phyloP scores from a whole-genome alignment of 148 eudicot species.

The Polygonum maritimum region DNA sequence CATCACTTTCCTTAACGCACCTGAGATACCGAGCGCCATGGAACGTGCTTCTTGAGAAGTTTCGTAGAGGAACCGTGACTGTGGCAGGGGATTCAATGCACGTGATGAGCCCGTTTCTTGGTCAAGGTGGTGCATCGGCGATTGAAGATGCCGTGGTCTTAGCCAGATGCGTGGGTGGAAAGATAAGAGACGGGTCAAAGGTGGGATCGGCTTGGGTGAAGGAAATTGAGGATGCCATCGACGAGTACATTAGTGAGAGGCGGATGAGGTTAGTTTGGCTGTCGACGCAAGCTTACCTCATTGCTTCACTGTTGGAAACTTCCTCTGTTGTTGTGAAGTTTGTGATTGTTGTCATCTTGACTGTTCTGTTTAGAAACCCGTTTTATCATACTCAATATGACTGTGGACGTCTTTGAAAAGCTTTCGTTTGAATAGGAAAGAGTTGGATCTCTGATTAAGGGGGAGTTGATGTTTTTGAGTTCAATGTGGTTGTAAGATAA shows the following conservation, averaged over 20 bases:
- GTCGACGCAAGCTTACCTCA: slow-evolving; percentile 7
- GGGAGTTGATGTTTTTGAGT: background rate
- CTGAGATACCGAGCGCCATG: slow-evolving; percentile 52
- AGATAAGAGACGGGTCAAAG: slow-evolving; percentile 8
- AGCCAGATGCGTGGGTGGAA: slow-evolving; percentile 34
- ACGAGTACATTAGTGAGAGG: slow-evolving; percentile 41
- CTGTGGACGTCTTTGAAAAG: slow-evolving; percentile 3
- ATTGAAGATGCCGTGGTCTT: slow-evolving; percentile 62
- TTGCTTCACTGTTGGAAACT: background rate
- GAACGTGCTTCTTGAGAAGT: slow-evolving; percentile 30
- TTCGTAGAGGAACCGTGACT: slow-evolving; percentile 30
- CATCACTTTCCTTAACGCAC: slow-evolving; percentile 29
- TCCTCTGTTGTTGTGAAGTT: background rate
- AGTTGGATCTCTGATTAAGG: no score
- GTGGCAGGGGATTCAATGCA: slow-evolving; percentile 72
- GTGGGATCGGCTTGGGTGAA: background rate
- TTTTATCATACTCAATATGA: slow-evolving; percentile 9
- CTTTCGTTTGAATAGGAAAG: background rate
- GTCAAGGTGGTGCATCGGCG: slow-evolving; percentile 62
- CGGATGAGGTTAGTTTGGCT: slow-evolving; percentile 15
- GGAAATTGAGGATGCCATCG: slow-evolving; percentile 30
- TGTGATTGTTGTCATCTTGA: background rate
- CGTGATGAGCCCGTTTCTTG: slow-evolving; percentile 66
- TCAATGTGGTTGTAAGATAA: background rate
- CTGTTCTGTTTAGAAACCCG: slow-evolving; percentile 9